A percentile compares a stretch with the other conserved stretches of the same genome.
These are phyloP conservation scores for Candida saitoana DNA, from an alignment of 805 yeast species.

Conservation along the genomic window DNA sequence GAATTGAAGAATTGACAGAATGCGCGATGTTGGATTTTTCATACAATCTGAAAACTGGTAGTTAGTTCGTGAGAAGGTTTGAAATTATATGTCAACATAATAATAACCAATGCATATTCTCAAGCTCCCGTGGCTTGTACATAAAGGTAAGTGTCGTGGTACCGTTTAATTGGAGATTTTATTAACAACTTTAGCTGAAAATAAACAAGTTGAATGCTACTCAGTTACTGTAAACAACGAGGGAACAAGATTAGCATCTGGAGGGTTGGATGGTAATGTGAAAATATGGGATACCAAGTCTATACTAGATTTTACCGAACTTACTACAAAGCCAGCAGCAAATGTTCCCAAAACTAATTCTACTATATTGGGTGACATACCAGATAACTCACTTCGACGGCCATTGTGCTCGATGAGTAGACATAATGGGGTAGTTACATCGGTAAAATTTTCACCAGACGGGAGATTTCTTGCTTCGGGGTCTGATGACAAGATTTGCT, in stretches of 20 bases:
- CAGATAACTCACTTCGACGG: conserved; percentile 20
- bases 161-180: neutral
- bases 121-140: conserved; percentile 45
- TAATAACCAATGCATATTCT: conserved; percentile 42
- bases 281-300: conserved; percentile 78
- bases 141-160: conserved; percentile 26
- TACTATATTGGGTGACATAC: conserved; percentile 2
- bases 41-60: too few relatives aligned
- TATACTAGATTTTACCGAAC: conserved; percentile 39
- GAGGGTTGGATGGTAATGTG: conserved; percentile 88
- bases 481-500: conserved; percentile 85
- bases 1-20: too few relatives aligned
- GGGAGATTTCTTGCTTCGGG: conserved; percentile 92
- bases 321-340: neutral
- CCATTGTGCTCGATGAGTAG: conserved; percentile 90
- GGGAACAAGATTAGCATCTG: conserved; percentile 84
- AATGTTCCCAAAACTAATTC: neutral
- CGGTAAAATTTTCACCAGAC: conserved; percentile 87
- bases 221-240: conserved; percentile 77
- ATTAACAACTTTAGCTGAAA: conserved; percentile 54
- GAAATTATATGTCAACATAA: too few relatives aligned
- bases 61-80: too few relatives aligned
- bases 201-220: conserved; percentile 77
- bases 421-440: conserved; percentile 95
- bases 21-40: neutral